Percentiles rank a stretch among this genome's conserved stretches.
phyloP scores from a whole-genome alignment of 2,329 filamentous ascomycete species.

The Corinectria fuckeliana region DNA sequence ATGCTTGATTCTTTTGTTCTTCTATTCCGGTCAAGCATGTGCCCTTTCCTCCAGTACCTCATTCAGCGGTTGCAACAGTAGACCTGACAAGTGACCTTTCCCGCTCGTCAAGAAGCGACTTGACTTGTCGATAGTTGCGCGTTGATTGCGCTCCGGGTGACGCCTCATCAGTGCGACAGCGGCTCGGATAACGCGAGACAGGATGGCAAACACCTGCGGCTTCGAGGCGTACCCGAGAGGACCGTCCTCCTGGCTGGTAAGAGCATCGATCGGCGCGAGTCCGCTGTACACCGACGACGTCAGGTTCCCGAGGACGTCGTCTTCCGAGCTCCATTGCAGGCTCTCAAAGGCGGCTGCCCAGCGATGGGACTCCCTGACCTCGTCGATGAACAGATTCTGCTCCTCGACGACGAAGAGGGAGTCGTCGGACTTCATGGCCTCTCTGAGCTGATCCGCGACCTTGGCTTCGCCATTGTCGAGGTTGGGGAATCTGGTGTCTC shows the following conservation, averaged over 20 bases:
- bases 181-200: constrained; percentile 53
- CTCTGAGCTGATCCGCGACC: constrained; percentile 49
- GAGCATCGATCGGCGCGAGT: constrained; percentile 49
- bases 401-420: constrained; percentile 87
- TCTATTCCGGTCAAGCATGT: constrained; percentile 5
- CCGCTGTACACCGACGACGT: constrained; percentile 59
- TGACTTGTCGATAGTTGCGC: constrained; percentile 19
- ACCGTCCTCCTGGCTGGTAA: constrained; percentile 58
- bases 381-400: constrained; percentile 92
- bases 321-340: constrained; percentile 31
- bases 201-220: constrained; percentile 69
- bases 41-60: background rate
- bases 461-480: constrained; percentile 17
- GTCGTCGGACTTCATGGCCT: constrained; percentile 62
- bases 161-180: constrained; percentile 44
- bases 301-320: constrained; percentile 38
- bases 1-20: constrained; percentile 18
- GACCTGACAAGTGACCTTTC: constrained; percentile 37
- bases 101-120: constrained; percentile 6
- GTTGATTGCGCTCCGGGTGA: constrained; percentile 19
- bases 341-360: constrained; percentile 65
- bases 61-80: constrained; percentile 33
- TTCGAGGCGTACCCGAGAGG: constrained; percentile 76
- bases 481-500: constrained; percentile 24
- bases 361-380: constrained; percentile 73